phyloP scores from a whole-genome alignment of 1,139 yeast species.

The Barnettozyma hawaiiensis region DNA sequence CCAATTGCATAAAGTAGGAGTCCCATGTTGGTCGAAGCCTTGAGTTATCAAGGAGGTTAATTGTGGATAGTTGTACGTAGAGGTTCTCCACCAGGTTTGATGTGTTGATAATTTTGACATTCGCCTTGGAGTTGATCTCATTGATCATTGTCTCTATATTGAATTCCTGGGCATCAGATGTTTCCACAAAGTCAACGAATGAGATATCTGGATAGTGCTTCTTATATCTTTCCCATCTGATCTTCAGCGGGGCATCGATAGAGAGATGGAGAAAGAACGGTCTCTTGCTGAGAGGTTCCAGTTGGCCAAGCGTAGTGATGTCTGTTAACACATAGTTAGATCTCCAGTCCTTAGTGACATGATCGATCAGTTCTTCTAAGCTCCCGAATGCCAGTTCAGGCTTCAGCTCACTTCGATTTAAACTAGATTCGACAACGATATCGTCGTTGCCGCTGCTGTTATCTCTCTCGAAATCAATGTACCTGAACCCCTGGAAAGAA shows the following conservation, averaged over 20 bases:
- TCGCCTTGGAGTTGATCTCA: constrained; percentile 51
- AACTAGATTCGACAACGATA: constrained; percentile 14
- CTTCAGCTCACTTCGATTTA: constrained; percentile 18
- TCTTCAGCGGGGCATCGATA: constrained; percentile 64
- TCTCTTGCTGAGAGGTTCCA: constrained; percentile 54
- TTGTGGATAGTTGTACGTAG: constrained; percentile 44
- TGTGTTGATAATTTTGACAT: constrained; percentile 58
- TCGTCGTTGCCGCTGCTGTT: background rate
- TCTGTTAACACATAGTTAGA: constrained; percentile 56
- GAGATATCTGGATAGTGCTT: constrained; percentile 24
- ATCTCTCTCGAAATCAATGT: constrained; percentile 23
- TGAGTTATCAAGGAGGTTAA: constrained; percentile 49
- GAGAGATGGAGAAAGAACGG: constrained; percentile 84
- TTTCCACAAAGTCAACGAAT: constrained; percentile 37
- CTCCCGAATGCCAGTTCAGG: constrained; percentile 30
- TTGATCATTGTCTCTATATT: constrained; percentile 36
- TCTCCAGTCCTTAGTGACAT: constrained; percentile 68
- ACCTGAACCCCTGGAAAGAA: constrained; percentile 50
- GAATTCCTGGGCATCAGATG: constrained; percentile 43
- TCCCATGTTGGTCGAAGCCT: constrained; percentile 95
- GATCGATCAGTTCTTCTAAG: constrained; percentile 47
- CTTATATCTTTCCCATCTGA: constrained; percentile 47
- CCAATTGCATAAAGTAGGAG: constrained; percentile 86
- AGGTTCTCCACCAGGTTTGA: constrained; percentile 43
- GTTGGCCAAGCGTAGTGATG: constrained; percentile 38